These are phyloP conservation scores for Chalara sp. DNA, from an alignment of 2,329 filamentous ascomycete genomes.

Conservation along the genomic window DNA sequence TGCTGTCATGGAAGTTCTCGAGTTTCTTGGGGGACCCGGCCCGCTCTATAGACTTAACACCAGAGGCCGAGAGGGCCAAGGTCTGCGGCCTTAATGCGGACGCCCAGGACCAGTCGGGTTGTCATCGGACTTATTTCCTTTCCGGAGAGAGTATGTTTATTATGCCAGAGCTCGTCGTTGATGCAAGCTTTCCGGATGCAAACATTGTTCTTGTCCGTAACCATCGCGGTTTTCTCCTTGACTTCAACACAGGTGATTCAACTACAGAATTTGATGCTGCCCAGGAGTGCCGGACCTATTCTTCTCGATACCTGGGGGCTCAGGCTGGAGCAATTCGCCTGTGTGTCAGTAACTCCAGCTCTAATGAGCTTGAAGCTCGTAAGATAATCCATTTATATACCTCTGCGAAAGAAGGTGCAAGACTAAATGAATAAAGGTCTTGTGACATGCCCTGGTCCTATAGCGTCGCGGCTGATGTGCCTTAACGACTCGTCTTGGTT, in stretches of 20 bases:
- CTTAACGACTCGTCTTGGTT: constrained; percentile 1
- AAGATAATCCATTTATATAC: background rate
- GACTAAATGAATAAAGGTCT: background rate
- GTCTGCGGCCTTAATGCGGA: background rate
- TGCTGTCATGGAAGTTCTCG: background rate
- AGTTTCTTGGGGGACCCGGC: background rate
- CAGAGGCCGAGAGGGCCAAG: background rate
- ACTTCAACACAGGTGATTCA: background rate
- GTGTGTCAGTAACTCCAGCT: background rate
- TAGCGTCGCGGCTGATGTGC: background rate
- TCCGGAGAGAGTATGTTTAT: background rate
- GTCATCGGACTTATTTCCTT: background rate
- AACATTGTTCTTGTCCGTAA: background rate
- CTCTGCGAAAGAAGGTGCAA: background rate
- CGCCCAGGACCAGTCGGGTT: background rate
- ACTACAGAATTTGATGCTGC: background rate
- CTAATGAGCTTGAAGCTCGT: background rate
- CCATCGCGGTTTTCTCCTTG: background rate
- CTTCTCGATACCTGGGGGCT: background rate
- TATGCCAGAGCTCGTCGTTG: background rate
- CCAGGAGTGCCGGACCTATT: background rate
- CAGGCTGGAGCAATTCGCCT: background rate
- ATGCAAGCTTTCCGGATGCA: constrained; percentile 1
- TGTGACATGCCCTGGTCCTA: background rate
- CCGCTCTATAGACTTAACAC: background rate